phyloP scores from a whole-genome alignment of 495 filamentous ascomycete genomes.

The Monascus purpureus region DNA sequence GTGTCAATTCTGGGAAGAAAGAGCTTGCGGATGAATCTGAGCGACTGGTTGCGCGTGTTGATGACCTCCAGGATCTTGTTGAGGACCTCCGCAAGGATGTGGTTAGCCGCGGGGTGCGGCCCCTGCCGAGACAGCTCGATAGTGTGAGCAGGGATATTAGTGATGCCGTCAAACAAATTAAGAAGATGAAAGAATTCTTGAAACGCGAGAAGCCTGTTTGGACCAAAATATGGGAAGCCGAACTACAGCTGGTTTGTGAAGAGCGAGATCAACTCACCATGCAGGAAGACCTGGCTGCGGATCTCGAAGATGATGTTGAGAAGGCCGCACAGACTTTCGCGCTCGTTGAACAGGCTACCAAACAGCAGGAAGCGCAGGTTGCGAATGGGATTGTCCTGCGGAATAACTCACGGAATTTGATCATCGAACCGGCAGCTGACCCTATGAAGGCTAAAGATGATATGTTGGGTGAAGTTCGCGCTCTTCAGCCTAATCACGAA shows the following conservation, averaged over 20 bases:
- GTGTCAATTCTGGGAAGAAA: slow-evolving; percentile 79
- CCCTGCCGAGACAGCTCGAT: slow-evolving; percentile 82
- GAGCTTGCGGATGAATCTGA: slow-evolving; percentile 71
- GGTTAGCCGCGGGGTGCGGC: slow-evolving; percentile 81
- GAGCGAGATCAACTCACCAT: slow-evolving; percentile 87
- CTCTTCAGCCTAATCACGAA: slow-evolving; percentile 91
- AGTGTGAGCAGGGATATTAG: slow-evolving; percentile 76
- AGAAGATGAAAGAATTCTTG: slow-evolving; percentile 89
- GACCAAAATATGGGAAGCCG: slow-evolving; percentile 98
- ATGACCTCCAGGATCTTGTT: slow-evolving; percentile 89
- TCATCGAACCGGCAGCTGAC: slow-evolving; percentile 51
- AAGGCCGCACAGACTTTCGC: slow-evolving; percentile 86
- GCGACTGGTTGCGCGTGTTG: slow-evolving; percentile 74
- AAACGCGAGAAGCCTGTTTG: slow-evolving; percentile 85
- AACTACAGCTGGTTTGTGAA: slow-evolving; percentile 85
- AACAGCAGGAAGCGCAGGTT: slow-evolving; percentile 73
- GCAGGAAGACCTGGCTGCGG: slow-evolving; percentile 84
- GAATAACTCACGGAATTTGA: slow-evolving; percentile 45
- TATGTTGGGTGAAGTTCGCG: slow-evolving; percentile 84
- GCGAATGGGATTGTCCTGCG: slow-evolving; percentile 26
- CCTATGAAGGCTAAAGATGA: slow-evolving; percentile 74
- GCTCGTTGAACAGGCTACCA: slow-evolving; percentile 89
- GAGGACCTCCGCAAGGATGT: slow-evolving; percentile 98
- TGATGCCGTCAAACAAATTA: slow-evolving; percentile 67
- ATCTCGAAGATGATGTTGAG: slow-evolving; percentile 88